Evolutionary conservation across 768 basidiomycete species (phyloP), one percentile per base, ranked within the genome.

Genomic region (Agrocybe pediades): DNA sequence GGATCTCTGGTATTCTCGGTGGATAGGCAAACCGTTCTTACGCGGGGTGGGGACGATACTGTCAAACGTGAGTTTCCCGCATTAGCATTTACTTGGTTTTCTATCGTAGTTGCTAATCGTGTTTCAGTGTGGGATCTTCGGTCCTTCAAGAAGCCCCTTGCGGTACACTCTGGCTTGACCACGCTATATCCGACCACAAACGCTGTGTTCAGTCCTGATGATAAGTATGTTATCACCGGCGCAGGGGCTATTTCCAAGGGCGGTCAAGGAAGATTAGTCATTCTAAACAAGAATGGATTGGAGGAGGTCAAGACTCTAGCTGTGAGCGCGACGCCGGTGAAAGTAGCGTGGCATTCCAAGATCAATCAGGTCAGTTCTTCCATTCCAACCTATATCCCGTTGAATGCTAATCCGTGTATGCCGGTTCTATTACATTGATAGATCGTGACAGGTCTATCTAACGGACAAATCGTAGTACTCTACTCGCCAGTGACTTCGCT

Each of bases 151-250:
- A 93, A 90, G 69, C 95, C 97, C 1, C 66, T 98, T 25, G 84
- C 81, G 2, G 79, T 79, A n/a, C 84, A 81, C 52, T 67, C 79
- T 24, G 82, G 78, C 44, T 71, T 92, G 23, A 77, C 82, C 42
- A 92, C 92, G 15, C 71, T 94, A 50, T 98, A 99, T 72, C 90
- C 93, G 15, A 85, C 89, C 58, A 96, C 95, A 36, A 98, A 98
- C 69, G 88, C 95, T 8, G 83, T 90, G 57, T 98, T 96, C 72
- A 97, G 95, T 60, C 97, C 97, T 0, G 93, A 97, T 68, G 93
- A 95, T 62, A 90, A 86, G 68, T 85, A 86, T 64, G 75, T 98
- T 46, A 75, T 98, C 49, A 95, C 95, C 9, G 95, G 97, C 4
- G 78, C 83, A 1, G 89, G 87, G 7, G 81, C 86, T 1, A 73